These are phyloP conservation scores for Diaporthe sp. DNA, from an alignment of 2,329 filamentous ascomycete species.

Conservation along the genomic window DNA sequence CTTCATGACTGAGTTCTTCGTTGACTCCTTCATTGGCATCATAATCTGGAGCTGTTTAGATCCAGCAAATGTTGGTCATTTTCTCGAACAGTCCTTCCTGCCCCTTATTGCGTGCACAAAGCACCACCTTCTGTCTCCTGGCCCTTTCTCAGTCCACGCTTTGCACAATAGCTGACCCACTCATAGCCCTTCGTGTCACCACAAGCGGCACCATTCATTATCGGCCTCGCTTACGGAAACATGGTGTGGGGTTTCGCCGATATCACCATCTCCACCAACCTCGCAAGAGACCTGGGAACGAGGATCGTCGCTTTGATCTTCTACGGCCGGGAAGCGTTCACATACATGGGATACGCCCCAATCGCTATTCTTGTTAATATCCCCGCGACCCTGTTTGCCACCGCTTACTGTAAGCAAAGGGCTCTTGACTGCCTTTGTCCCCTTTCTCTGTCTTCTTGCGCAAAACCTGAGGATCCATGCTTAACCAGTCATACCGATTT, in stretches of 20 bases:
- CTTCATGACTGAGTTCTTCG: constrained; percentile 72
- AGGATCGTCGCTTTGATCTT: constrained; percentile 72
- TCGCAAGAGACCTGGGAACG: constrained; percentile 71
- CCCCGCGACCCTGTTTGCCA: constrained; percentile 69
- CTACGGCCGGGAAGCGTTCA: constrained; percentile 65
- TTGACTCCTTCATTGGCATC: constrained; percentile 68
- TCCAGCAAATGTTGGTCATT: constrained; percentile 62
- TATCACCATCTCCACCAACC: constrained; percentile 69
- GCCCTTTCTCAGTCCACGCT: background rate
- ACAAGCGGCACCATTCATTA: constrained; percentile 63
- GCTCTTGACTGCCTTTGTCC: background rate
- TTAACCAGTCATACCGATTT: too few species aligned
- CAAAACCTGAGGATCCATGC: too few species aligned
- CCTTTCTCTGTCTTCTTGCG: background rate
- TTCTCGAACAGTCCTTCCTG: background rate
- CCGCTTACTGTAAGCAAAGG: constrained; percentile 58
- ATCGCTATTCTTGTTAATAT: constrained; percentile 70
- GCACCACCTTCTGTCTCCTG: background rate
- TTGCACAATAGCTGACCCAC: background rate
- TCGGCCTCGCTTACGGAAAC: constrained; percentile 67
- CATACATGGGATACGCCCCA: constrained; percentile 58
- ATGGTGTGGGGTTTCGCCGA: constrained; percentile 71
- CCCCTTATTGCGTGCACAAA: too few species aligned
- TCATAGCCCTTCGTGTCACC: constrained; percentile 63
- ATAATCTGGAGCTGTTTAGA: constrained; percentile 72